Base-by-base conservation (phyloP, 2,329 filamentous ascomycete species). In the Phialophora verrucosa region DNA sequence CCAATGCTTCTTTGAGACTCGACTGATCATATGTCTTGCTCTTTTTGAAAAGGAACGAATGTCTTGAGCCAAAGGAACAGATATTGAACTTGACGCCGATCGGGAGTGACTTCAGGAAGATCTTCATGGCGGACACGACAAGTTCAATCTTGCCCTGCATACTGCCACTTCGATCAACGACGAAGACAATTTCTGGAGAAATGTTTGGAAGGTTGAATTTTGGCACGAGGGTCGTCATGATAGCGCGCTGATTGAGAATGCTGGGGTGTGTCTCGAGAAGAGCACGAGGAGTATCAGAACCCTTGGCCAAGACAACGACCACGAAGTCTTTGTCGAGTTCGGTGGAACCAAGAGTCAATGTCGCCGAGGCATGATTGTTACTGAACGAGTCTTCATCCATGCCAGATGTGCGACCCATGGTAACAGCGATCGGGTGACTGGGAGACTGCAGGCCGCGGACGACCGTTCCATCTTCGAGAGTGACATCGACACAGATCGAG, bases 161-260 rank as follows among this genome's bases (percentile, higher is more conserved):
- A 44, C 88, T 90, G 0, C 88, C 89, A 63, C 88, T 91, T 59
- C 89, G 84, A 74, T 93, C 90, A 63, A 88, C 89, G 4, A 93
- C 78, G 70, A 93, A 92, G 20, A 92, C 85, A 25, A 93, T 83
- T 73, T 93, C 90, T 0, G 84, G 84, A 20, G 76, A 78, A 8
- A 83, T 80, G 0, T 82, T 74, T 0, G 86, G 85, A 0, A 91
- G 78, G n/a, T 81, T 80, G 76, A 91, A 91, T 68, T 87, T 88
- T 1, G 90, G 90, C 0, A 92, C 88, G 0, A 92, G 79, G 0
- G 89, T 91, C 0, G 85, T 60, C 89, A 93, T 91, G 65, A 92
- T 74, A 0, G 90, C 89, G 3, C 86, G 83, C 57, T 90, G 87
- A 62, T 86, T 81, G 0, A 84, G 79, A 2, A 90, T 80, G 0